Base-by-base conservation (phyloP, 164 flowering plant genomes). In the Tinospora cordifolia region DNA sequence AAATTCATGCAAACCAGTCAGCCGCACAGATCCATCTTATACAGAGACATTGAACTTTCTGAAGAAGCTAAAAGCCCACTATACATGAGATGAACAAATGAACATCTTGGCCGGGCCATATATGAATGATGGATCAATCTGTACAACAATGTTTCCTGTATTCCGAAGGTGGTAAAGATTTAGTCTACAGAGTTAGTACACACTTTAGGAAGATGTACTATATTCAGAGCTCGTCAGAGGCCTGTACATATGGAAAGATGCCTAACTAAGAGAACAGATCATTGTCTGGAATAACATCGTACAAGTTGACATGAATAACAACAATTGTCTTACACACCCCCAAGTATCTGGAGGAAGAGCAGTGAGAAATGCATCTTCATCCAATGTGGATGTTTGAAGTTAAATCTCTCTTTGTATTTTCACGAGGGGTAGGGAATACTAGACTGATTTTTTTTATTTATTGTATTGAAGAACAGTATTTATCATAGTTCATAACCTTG, bases 1-100 rank as follows among this genome's bases (percentile, higher is more conserved):
- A 71, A 92, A 90, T 81, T 90, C 98, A n/a, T 94, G 97, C 84
- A 94, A 92, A 79, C 99, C 99, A 10, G 69, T 94, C 46, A 87
- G 74, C 79, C 88, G 89, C 39, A 59, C 74, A 0, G 99, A 92
- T 83, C 99, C 96, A 65, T 90, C 99, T 6, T 94, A 94, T 70
- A 82, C 77, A 30, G 98, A 92, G 74, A 84, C 81, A 41, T 69
- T 94, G 65, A 78, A 86, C 34, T 90, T 94, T 73, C 71, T 94
- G 79, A 72, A 73, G 59, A 94, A 87, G 83, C 74, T 90, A 68
- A 89, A 80, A 77, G 77, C 82, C 34, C 83, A 75, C 30, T 60
- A 69, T 68, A 69, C 62, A 70, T 69, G 40, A 72, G 22, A 27
- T 17, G n/a, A n/a, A n/a, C n/a, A 63, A 8, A 27, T 4, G 19